phyloP scores from a whole-genome alignment of 768 basidiomycete genomes.

The Leucogyrophana mollusca region DNA sequence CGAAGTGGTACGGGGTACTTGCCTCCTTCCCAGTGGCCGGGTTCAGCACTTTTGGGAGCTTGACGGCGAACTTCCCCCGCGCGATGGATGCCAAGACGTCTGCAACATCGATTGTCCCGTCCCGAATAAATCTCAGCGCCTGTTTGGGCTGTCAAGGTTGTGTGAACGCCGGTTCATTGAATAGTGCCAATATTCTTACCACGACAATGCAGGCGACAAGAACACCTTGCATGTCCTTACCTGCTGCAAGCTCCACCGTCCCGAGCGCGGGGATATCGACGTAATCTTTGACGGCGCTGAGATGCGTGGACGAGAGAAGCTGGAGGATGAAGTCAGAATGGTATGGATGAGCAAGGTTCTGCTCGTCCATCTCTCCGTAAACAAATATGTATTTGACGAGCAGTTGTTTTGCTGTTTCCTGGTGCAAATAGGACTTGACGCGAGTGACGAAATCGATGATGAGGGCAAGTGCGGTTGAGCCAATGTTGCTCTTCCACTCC shows the following conservation, averaged over 20 bases:
- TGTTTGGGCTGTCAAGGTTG: background rate
- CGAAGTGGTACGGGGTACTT: background rate
- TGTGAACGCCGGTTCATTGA: background rate
- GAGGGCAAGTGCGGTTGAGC: constrained; percentile 3
- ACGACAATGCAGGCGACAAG: background rate
- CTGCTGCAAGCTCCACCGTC: background rate
- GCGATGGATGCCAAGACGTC: background rate
- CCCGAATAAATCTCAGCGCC: background rate
- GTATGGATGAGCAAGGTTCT: background rate
- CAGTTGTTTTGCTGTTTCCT: background rate
- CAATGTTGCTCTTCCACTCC: constrained; percentile 5
- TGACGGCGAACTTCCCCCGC: background rate
- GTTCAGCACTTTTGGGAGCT: constrained; percentile 1
- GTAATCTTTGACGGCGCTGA: background rate
- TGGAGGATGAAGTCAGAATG: constrained; percentile 6
- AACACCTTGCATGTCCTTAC: background rate
- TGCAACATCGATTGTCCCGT: background rate
- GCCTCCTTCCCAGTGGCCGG: background rate
- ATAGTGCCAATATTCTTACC: background rate
- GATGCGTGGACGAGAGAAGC: constrained; percentile 1
- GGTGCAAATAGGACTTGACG: too few relatives aligned
- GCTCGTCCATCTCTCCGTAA: constrained; percentile 1
- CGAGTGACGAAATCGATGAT: constrained; percentile 3
- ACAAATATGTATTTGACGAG: constrained; percentile 2
- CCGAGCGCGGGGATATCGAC: background rate